Base-by-base conservation (phyloP, 1,284 basidiomycete genomes). In the Limonomyces culmigenus region DNA sequence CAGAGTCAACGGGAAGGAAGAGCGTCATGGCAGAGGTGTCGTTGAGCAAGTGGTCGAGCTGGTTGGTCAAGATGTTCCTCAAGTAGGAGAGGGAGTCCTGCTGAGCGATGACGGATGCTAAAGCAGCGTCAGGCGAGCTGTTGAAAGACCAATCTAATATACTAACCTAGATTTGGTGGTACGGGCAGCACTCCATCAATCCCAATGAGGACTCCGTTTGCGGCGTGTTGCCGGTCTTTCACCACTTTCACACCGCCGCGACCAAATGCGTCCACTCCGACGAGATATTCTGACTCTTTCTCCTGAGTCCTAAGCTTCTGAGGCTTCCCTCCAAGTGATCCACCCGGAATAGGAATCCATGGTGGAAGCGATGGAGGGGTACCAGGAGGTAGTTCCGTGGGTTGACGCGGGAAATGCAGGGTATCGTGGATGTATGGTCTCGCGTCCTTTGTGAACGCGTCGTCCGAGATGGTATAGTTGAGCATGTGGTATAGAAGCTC, bases 401-500 rank as follows among this genome's bases (percentile, higher is more conserved):
- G 60, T 39, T 60, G 58, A 37, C 63, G 63, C 21, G 85, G 84
- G 55, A 65, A 91, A 43, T 79, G 75, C 3, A 87, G 60, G 0
- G 86, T 88, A 45, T 62, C 48, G 53, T 72, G 62, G 11, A 64
- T 59, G 21, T 57, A 51, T 3, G 60, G 38, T n/a, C n/a, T n/a
- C n/a, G n/a, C n/a, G 36, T 45, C 54, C 32, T 58, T 44, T 4
- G 59, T 50, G 19, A 47, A 42, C 6, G 74, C 70, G 25, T 70
- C 48, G 18, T 48, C 48, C 13, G 63, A 50, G 12, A 95, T 53
- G 1, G 85, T 75, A 52, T 78, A 79, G 57, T 98, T 97, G 43
- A 98, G 63, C 31, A 97, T 57, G 54, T 98, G 95, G 51, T 98
- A 98, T 47, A 97, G 79, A 33, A 99, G 66, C 47, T 89, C 81